Conservation (phyloP, 257 asterid genomes). For the Scutellaria galericulata region DNA sequence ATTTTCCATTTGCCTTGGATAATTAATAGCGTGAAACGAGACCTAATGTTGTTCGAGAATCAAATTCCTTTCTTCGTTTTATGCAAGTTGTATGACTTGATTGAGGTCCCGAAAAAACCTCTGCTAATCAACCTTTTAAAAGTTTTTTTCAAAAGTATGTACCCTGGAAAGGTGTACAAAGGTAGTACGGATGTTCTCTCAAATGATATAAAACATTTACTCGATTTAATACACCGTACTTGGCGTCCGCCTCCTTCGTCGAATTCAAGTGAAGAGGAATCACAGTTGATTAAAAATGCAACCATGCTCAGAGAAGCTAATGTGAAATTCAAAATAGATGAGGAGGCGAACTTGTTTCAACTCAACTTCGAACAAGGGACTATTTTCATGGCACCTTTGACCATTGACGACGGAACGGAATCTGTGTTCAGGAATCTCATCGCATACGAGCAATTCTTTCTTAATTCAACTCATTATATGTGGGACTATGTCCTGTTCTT, state of each 20-base stretch:
- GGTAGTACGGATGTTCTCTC: background rate
- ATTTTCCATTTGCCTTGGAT: background rate
- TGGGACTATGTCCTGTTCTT: background rate
- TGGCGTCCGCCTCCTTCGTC: background rate
- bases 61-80: conserved; percentile 20
- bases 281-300: background rate
- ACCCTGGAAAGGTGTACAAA: background rate
- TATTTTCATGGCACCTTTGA: conserved; percentile 17
- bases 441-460: conserved; percentile 2
- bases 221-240: background rate
- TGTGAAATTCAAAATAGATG: background rate
- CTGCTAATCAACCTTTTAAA: too few relatives aligned
- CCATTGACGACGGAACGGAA: conserved; percentile 13
- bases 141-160: too few relatives aligned
- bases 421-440: conserved; percentile 22
- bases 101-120: too few relatives aligned
- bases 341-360: background rate
- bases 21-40: background rate
- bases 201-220: conserved; percentile 7
- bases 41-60: background rate
- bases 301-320: background rate
- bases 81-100: conserved; percentile 12
- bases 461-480: background rate
- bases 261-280: background rate
- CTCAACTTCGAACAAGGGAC: background rate